Conservation (phyloP, 1,139 yeast species). For the Debaryomyces psychrophilus region DNA sequence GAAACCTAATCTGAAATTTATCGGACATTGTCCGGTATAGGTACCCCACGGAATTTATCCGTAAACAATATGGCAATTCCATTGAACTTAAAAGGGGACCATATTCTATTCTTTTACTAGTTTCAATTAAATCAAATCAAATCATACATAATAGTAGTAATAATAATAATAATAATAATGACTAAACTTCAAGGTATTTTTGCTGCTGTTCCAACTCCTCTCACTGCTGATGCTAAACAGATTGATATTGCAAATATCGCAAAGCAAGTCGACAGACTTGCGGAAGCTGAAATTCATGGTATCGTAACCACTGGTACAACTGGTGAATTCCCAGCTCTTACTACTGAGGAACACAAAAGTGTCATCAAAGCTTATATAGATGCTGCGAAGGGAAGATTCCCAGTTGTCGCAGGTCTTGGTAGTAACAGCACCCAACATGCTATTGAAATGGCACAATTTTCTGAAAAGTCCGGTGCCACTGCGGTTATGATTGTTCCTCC, state of each 20-base stretch:
- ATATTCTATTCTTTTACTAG: not conserved
- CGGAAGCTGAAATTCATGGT: conserved; percentile 19
- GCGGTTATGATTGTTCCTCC: conserved; percentile 23
- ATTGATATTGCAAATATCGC: conserved; percentile 14
- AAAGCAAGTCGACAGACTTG: conserved; percentile 17
- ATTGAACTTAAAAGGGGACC: not conserved
- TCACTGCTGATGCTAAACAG: conserved; percentile 14
- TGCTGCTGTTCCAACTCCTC: conserved; percentile 22
- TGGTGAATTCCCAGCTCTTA: conserved; percentile 21
- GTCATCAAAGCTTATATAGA: conserved; percentile 20
- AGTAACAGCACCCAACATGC: conserved; percentile 19
- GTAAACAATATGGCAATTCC: not conserved
- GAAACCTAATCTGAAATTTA: no score
- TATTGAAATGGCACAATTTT: conserved; percentile 18
- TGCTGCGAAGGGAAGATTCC: conserved; percentile 18
- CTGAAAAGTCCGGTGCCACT: conserved; percentile 19
- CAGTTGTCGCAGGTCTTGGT: conserved; percentile 21
- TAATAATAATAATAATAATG: not conserved
- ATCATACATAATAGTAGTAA: not conserved
- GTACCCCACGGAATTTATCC: not conserved
- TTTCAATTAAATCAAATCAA: not conserved
- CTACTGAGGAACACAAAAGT: conserved; percentile 18
- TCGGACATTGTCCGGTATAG: not conserved
- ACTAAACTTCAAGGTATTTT: conserved; percentile 16
- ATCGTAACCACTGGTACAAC: conserved; percentile 22